Evolutionary conservation across 1,139 yeast species (phyloP).

Genomic region (Ashbya aceris): DNA sequence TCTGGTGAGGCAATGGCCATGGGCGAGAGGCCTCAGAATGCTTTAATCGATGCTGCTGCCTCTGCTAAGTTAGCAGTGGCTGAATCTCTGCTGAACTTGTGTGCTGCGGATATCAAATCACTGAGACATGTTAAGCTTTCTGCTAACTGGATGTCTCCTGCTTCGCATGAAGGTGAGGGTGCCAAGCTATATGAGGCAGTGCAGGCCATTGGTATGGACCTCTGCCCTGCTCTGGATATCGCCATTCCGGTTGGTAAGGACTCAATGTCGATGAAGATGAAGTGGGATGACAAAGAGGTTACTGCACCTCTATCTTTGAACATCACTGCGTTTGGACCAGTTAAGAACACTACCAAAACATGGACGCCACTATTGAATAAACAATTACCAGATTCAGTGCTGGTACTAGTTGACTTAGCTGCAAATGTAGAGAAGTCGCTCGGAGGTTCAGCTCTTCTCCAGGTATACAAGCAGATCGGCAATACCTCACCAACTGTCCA

Average conservation of each 20-base stretch:
- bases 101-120: slow-evolving; percentile 80
- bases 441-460: slow-evolving; percentile 95
- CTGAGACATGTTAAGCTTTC: slow-evolving; percentile 74
- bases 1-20: slow-evolving; percentile 97
- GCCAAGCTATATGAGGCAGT: slow-evolving; percentile 93
- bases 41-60: slow-evolving; percentile 84
- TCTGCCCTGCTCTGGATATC: slow-evolving; percentile 88
- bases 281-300: slow-evolving; percentile 89
- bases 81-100: slow-evolving; percentile 79
- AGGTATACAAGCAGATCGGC: slow-evolving; percentile 84
- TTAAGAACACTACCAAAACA: slow-evolving; percentile 71
- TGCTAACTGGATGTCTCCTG: slow-evolving; percentile 99
- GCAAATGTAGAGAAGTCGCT: slow-evolving; percentile 46
- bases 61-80: slow-evolving; percentile 98
- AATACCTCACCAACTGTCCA: slow-evolving; percentile 77
- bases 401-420: slow-evolving; percentile 78
- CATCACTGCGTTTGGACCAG: slow-evolving; percentile 87
- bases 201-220: slow-evolving; percentile 87
- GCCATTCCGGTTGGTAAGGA: slow-evolving; percentile 98
- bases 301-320: slow-evolving; percentile 92
- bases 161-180: slow-evolving; percentile 93
- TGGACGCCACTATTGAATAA: slow-evolving; percentile 86
- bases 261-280: slow-evolving; percentile 99
- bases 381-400: slow-evolving; percentile 43
- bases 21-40: slow-evolving; percentile 94